A percentile compares a stretch with the other conserved stretches of the same genome.
phyloP scores from a whole-genome alignment of 805 yeast species.

The Saturnispora halmiae region DNA sequence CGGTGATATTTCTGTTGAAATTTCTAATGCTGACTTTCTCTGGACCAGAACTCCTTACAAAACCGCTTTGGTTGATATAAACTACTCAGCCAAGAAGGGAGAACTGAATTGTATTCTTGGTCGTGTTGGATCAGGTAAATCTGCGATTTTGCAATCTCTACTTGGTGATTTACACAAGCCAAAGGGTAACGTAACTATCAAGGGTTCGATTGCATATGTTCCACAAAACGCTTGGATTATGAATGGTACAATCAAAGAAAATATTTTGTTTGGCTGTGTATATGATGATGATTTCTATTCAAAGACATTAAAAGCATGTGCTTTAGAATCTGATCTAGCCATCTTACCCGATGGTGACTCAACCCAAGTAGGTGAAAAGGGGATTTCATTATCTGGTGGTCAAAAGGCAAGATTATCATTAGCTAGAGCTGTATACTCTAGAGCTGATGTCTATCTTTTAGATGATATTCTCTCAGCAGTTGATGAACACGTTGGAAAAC shows the following conservation, averaged over 20 bases:
- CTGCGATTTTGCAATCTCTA: slow-evolving; percentile 45
- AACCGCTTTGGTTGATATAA: slow-evolving; percentile 40
- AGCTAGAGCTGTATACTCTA: slow-evolving; percentile 91
- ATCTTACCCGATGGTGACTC: slow-evolving; percentile 82
- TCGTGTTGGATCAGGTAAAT: slow-evolving; percentile 60
- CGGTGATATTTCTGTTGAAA: slow-evolving; percentile 61
- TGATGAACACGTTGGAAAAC: slow-evolving; percentile 92
- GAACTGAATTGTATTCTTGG: slow-evolving; percentile 54
- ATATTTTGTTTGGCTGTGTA: slow-evolving; percentile 81
- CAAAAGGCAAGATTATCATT: slow-evolving; percentile 92
- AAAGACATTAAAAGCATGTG: slow-evolving; percentile 80
- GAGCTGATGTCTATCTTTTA: slow-evolving; percentile 83
- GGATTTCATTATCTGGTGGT: slow-evolving; percentile 93
- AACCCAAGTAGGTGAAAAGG: slow-evolving; percentile 95
- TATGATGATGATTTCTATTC: slow-evolving; percentile 76
- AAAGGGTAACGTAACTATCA: slow-evolving; percentile 28
- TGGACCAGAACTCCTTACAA: slow-evolving; percentile 73
- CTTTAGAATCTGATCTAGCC: slow-evolving; percentile 66
- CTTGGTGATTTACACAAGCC: slow-evolving; percentile 41
- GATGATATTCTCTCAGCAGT: slow-evolving; percentile 96
- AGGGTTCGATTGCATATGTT: slow-evolving; percentile 50
- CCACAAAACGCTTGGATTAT: slow-evolving; percentile 89
- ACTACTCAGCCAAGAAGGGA: slow-evolving; percentile 44
- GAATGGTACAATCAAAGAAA: slow-evolving; percentile 89
- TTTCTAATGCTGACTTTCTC: slow-evolving; percentile 61